phyloP scores from a whole-genome alignment of 495 filamentous ascomycete species.

The Penicillium ochrochloron region DNA sequence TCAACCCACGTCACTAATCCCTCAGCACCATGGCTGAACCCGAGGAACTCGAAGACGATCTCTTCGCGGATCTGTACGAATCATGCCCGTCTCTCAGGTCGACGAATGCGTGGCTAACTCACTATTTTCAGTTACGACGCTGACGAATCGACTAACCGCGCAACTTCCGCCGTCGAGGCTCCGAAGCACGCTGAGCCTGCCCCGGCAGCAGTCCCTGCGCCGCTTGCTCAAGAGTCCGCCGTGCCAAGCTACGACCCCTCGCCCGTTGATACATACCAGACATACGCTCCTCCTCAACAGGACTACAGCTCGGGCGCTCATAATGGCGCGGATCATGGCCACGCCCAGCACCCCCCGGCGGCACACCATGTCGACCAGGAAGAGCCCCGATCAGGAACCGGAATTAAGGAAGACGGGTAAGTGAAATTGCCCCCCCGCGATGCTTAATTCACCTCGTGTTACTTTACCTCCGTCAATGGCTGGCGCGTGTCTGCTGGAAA shows the following conservation, averaged over 20 bases:
- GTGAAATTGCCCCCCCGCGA: constrained; percentile 48
- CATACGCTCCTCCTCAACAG: constrained; percentile 38
- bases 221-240: constrained; percentile 28
- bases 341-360: constrained; percentile 53
- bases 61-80: constrained; percentile 95
- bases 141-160: constrained; percentile 63
- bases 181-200: constrained; percentile 36
- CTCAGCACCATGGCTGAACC: constrained; percentile 72
- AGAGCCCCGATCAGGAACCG: constrained; percentile 64
- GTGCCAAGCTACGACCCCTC: constrained; percentile 39
- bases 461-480: constrained; percentile 23
- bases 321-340: constrained; percentile 65
- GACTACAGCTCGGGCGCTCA: constrained; percentile 59
- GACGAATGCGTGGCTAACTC: constrained; percentile 15
- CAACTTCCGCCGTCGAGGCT: constrained; percentile 40
- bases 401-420: constrained; percentile 99
- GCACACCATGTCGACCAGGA: constrained; percentile 39
- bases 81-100: constrained; percentile 5
- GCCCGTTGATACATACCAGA: constrained; percentile 46
- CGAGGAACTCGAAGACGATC: constrained; percentile 94
- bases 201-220: constrained; percentile 27
- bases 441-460: constrained; percentile 28
- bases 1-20: neutral
- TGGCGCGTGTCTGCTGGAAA: constrained; percentile 14
- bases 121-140: constrained; percentile 75